Conservation (phyloP, 768 basidiomycete genomes). For the Lactarius deliciosus region DNA sequence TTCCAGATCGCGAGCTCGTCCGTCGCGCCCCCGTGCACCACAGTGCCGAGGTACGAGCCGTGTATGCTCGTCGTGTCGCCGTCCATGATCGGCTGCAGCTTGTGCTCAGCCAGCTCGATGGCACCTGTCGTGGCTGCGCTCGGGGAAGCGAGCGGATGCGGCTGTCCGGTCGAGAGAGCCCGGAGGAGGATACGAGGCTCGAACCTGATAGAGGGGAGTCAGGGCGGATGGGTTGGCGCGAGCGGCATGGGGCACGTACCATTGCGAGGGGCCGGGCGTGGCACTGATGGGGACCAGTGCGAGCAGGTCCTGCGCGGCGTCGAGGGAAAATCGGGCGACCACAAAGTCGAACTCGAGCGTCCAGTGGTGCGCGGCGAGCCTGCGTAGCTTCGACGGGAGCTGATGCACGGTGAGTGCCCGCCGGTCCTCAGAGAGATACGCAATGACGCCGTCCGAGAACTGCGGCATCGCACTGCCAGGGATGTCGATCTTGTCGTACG, state of each 20-base stretch:
- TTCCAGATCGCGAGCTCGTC: constrained; percentile 12
- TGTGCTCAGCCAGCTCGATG: neutral
- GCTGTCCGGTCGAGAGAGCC: neutral
- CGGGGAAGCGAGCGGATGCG: constrained; percentile 5
- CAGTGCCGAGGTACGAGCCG: constrained; percentile 1
- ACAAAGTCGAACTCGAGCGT: constrained; percentile 7
- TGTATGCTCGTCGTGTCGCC: constrained; percentile 11
- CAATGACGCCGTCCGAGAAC: neutral
- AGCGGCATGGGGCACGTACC: neutral
- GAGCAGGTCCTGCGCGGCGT: constrained; percentile 4
- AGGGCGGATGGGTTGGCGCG: neutral
- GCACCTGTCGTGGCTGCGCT: neutral
- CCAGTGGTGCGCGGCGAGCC: neutral
- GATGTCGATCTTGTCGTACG: constrained; percentile 13
- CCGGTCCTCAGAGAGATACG: neutral
- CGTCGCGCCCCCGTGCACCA: neutral
- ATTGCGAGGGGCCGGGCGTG: constrained; percentile 3
- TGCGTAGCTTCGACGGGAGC: constrained; percentile 11
- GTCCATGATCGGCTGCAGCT: neutral
- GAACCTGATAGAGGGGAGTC: neutral
- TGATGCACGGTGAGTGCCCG: neutral
- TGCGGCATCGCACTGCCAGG: constrained; percentile 8
- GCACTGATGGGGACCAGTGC: neutral
- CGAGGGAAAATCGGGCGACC: neutral
- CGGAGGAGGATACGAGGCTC: constrained; percentile 12